A percentile compares a stretch with the other conserved stretches of the same genome.
Evolutionary conservation across 495 filamentous ascomycete genomes (phyloP).

Genomic region (Talaromyces borbonicus): DNA sequence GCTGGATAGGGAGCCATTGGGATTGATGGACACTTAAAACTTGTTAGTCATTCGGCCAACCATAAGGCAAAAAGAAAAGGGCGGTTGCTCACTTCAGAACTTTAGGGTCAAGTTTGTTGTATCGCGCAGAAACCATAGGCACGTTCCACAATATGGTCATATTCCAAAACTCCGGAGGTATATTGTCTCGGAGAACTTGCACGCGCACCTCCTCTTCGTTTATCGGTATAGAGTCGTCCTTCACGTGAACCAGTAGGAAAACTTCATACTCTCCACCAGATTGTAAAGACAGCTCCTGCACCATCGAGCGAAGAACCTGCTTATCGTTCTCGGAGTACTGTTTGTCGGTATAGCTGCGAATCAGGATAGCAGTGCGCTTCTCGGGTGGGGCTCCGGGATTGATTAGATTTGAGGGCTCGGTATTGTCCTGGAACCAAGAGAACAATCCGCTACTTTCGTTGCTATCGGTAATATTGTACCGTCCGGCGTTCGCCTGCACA

Average conservation of each 20-base stretch:
- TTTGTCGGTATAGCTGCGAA: constrained; percentile 60
- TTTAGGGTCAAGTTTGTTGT: constrained; percentile 7
- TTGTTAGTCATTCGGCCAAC: background rate
- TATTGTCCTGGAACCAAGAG: background rate
- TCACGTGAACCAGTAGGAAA: constrained; percentile 65
- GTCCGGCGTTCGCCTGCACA: constrained; percentile 47
- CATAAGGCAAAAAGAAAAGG: background rate
- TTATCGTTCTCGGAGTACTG: constrained; percentile 61
- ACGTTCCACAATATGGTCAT: constrained; percentile 61
- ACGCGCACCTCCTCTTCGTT: constrained; percentile 42
- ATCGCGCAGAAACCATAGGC: constrained; percentile 6
- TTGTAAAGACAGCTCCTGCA: constrained; percentile 61
- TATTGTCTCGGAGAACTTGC: constrained; percentile 31
- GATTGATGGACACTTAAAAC: constrained; percentile 15
- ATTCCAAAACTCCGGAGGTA: constrained; percentile 55
- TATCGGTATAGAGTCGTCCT: constrained; percentile 46
- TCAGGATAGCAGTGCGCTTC: constrained; percentile 54
- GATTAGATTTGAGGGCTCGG: constrained; percentile 5
- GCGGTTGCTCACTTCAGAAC: constrained; percentile 6
- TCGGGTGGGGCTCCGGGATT: constrained; percentile 4
- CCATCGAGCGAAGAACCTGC: constrained; percentile 59
- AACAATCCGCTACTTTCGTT: constrained; percentile 3
- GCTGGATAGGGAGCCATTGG: constrained; percentile 27
- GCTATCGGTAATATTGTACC: constrained; percentile 28
- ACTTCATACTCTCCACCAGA: constrained; percentile 72